Conservation (phyloP, 805 yeast genomes). For the Teunomyces funiuensis region DNA sequence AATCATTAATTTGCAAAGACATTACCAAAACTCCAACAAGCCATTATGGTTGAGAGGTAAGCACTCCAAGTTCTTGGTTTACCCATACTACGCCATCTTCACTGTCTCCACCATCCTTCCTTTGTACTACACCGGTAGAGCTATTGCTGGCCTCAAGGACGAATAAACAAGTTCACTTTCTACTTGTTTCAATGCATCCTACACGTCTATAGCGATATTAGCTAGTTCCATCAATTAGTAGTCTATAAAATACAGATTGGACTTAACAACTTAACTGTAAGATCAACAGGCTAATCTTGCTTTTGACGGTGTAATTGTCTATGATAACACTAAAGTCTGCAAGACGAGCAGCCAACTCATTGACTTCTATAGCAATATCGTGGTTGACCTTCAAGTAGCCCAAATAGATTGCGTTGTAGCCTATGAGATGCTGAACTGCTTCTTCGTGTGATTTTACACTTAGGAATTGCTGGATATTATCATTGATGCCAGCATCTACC, state of each 20-base stretch:
- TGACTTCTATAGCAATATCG: conserved; percentile 5
- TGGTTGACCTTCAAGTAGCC: conserved; percentile 9
- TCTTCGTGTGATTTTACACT: conserved; percentile 4
- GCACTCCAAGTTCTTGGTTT: conserved; percentile 61
- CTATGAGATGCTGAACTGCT: conserved; percentile 14
- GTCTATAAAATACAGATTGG: background rate
- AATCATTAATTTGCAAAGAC: conserved; percentile 45
- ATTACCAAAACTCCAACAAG: conserved; percentile 42
- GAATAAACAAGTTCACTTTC: conserved; percentile 8
- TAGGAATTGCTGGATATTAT: background rate
- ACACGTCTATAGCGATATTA: background rate
- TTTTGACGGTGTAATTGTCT: background rate
- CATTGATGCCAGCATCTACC: background rate
- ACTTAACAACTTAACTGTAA: conserved; percentile 3
- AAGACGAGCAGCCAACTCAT: background rate
- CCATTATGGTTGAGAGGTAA: conserved; percentile 47
- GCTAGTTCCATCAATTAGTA: background rate
- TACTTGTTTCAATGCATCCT: background rate
- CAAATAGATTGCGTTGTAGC: conserved; percentile 17
- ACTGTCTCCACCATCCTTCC: conserved; percentile 66
- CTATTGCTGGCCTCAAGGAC: conserved; percentile 65
- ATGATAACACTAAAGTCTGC: background rate
- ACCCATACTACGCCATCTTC: conserved; percentile 78
- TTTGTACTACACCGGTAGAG: conserved; percentile 70
- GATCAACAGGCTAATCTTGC: conserved; percentile 1